Evolutionary conservation across 345 rosid genomes (phyloP), one percentile per base, ranked within the genome.

Genomic region (Orychophragmus violaceus): DNA sequence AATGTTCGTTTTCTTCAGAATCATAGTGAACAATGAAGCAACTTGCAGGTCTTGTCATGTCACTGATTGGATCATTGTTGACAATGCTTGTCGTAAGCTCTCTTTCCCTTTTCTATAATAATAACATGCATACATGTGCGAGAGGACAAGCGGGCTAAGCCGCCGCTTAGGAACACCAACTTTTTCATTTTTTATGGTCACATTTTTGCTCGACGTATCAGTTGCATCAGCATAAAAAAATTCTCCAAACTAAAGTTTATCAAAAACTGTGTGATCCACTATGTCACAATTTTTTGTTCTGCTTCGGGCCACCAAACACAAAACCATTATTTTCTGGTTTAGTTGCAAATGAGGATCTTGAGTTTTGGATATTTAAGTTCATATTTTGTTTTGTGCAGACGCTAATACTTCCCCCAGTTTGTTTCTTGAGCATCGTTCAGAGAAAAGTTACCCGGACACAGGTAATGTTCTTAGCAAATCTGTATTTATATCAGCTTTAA

Each of bases 1-100:
- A 22, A 29, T 39, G 5, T 66, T 30, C 61, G 12, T 16, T 17
- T 45, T 25, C 46, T 27, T 19, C 19, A 41, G 49, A 59, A 16
- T 30, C 56, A 54, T n/a, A 39, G 35, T 37, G 4, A 50, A 50
- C 17, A 39, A 25, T 44, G 8, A 28, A 56, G 28, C 67, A 59
- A 27, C 44, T 66, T 81, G 53, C 80, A 92, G 96, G 96, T 59
- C 82, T 86, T 74, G 88, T 89, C 57, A 81, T 93, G 97, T 89
- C 98, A 21, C 60, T 93, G 71, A 89, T 93, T 36, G 97, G 98
- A 83, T 92, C 98, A 33, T 76, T 89, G 65, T 83, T 92, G 68
- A 86, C 97, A 29, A 89, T 89, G 98, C 91, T 92, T 13, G 96
- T 92, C 57, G 98, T 89, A 81, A 76, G 91, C 78, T 62, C n/a